A percentile compares a stretch with the other conserved stretches of the same genome.
These are phyloP conservation scores for Heliamphora exappendiculata DNA, from an alignment of 148 eudicot species.

Conservation along the genomic window DNA sequence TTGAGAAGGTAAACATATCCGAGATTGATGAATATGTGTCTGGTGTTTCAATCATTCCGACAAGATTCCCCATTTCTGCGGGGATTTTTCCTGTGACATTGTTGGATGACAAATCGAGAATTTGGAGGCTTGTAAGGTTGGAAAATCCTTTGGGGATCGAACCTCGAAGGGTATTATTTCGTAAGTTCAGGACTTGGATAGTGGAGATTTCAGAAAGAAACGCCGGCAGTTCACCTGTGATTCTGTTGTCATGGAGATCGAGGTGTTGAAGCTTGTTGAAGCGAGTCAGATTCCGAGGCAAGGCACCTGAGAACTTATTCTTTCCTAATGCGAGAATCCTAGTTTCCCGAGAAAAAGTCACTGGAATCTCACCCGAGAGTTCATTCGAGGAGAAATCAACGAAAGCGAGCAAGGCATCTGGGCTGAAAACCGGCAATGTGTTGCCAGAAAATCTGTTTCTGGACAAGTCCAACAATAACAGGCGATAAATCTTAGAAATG, in stretches of 20 bases:
- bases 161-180: constrained; percentile 39
- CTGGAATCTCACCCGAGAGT: constrained; percentile 34
- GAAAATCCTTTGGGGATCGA: constrained; percentile 30
- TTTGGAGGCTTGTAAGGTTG: constrained; percentile 35
- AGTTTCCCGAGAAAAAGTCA: constrained; percentile 24
- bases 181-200: constrained; percentile 39
- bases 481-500: constrained; percentile 30
- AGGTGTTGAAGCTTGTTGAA: constrained; percentile 35
- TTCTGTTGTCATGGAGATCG: constrained; percentile 43
- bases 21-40: constrained; percentile 19
- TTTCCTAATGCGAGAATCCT: constrained; percentile 32
- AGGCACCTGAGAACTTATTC: constrained; percentile 39
- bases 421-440: constrained; percentile 29
- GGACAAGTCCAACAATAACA: constrained; percentile 42
- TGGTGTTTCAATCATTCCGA: constrained; percentile 37
- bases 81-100: constrained; percentile 32
- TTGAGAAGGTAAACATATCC: constrained; percentile 23
- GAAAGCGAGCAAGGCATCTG: constrained; percentile 33
- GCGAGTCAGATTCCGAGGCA: constrained; percentile 28
- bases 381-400: constrained; percentile 42
- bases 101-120: constrained; percentile 45
- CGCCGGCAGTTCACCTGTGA: constrained; percentile 31
- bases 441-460: constrained; percentile 45
- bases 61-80: constrained; percentile 25
- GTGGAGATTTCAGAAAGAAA: constrained; percentile 25